Percentiles rank a stretch among this genome's conserved stretches.
Conservation (phyloP, 2,329 filamentous ascomycete species). For the Domatiomyces globalis region DNA sequence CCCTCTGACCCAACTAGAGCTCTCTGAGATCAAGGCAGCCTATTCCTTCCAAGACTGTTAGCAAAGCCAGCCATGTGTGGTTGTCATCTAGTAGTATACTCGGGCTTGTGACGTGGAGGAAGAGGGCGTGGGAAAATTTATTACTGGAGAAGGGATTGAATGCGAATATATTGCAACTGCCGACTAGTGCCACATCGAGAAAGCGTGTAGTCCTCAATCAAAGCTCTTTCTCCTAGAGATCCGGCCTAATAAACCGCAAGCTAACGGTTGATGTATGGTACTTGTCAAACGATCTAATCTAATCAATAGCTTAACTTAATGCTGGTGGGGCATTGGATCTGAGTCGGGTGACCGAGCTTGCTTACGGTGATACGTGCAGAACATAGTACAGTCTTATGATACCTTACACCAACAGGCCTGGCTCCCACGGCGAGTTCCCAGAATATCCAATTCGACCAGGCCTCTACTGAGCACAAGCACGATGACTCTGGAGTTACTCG, state of each 20-base stretch:
- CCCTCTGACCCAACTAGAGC: too few species aligned
- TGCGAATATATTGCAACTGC: too few species aligned
- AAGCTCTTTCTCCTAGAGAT: too few species aligned
- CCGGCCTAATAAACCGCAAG: too few species aligned
- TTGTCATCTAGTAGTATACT: neutral
- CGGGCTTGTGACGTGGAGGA: neutral
- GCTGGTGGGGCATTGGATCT: too few species aligned
- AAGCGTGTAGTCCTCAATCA: too few species aligned
- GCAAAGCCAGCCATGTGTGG: too few species aligned
- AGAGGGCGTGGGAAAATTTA: too few species aligned
- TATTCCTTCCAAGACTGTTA: too few species aligned
- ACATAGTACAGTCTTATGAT: too few species aligned
- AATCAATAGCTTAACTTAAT: neutral
- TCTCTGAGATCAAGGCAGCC: too few species aligned
- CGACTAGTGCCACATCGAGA: too few species aligned
- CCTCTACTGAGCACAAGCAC: neutral
- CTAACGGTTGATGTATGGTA: neutral
- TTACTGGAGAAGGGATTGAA: neutral
- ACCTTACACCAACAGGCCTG: neutral
- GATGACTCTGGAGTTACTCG: conserved; percentile 6
- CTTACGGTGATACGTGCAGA: neutral
- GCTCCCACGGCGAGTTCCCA: neutral
- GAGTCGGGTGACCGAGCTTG: neutral
- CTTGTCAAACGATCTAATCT: neutral
- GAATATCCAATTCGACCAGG: neutral